Evolutionary conservation across 306 rosid species (phyloP), one percentile per base, ranked within the genome.

Genomic region (Vicia sativa): DNA sequence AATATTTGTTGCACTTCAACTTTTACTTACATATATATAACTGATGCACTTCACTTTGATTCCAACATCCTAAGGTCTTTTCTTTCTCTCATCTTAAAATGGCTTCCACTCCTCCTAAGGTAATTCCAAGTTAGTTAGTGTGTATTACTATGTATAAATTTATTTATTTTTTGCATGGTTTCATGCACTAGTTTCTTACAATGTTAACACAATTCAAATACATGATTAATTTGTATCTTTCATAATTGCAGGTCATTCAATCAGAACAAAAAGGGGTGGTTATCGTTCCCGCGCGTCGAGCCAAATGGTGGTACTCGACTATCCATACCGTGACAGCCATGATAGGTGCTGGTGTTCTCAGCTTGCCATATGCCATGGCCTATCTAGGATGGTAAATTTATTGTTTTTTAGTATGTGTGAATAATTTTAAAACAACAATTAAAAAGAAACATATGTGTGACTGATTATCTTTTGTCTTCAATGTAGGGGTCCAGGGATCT

Each of bases 271-370:
- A 87, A 87, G 85, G 91, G 81, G 73, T 52, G 50, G 88, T 71
- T 16, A 85, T 79, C 11, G 87, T 80, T 45, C 64, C 87, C 11
- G 25, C 81, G 29, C 87, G 96, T 61, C 54, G 58, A 7, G 96
- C 96, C 54, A 92, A 89, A 83, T 92, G 98, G 98, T 89, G 95
- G 96, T 86, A 92, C 88, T 83, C 96, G 23, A 92, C 98, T 68
- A 90, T 92, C 68, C 98, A 92, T 81, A 70, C 82, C 0, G 98
- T 90, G 77, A 90, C 96, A 2, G 96, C 96, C 74, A 92, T 90
- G 96, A 86, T 90, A 11, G 98, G 98, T 11, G 98, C 96, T 3
- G 96, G 96, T 43, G 98, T 90, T 68, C 93, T 90, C 62, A 88
- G 96, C 82, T 77, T 92, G 26, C 98, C 98, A 15, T 81, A 87